These are phyloP conservation scores for Wickerhamiella azymoides DNA, from an alignment of 805 yeast genomes.

Conservation along the genomic window DNA sequence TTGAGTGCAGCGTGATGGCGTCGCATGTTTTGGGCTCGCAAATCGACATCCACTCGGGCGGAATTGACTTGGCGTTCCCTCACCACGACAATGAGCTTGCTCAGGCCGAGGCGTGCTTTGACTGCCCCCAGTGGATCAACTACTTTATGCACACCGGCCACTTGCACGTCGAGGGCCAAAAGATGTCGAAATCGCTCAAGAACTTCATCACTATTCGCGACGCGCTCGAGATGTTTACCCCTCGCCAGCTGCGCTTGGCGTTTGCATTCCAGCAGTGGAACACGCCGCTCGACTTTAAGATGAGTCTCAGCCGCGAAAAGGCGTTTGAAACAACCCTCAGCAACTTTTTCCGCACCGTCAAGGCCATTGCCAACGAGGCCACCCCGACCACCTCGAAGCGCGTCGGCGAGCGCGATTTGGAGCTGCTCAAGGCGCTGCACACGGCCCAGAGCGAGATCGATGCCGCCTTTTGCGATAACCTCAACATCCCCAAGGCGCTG, in stretches of 20 bases:
- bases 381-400: conserved; percentile 51
- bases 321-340: conserved; percentile 58
- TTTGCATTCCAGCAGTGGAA: conserved; percentile 92
- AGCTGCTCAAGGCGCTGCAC: conserved; percentile 37
- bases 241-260: conserved; percentile 80
- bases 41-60: conserved; percentile 94
- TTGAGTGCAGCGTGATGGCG: conserved; percentile 99
- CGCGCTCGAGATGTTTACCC: conserved; percentile 54
- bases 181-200: conserved; percentile 90
- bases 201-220: conserved; percentile 91
- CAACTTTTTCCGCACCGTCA: conserved; percentile 75
- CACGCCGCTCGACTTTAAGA: conserved; percentile 82
- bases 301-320: conserved; percentile 61
- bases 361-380: conserved; percentile 61
- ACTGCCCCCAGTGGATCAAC: conserved; percentile 89
- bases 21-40: conserved; percentile 66
- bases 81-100: conserved; percentile 98
- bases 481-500: conserved; percentile 65
- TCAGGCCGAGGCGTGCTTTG: conserved; percentile 86
- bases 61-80: conserved; percentile 94
- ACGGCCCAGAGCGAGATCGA: conserved; percentile 48
- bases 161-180: conserved; percentile 94
- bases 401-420: conserved; percentile 39
- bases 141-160: conserved; percentile 96
- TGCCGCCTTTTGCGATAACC: conserved; percentile 74